phyloP scores from a whole-genome alignment of 345 rosid species.

The Populus tremula region DNA sequence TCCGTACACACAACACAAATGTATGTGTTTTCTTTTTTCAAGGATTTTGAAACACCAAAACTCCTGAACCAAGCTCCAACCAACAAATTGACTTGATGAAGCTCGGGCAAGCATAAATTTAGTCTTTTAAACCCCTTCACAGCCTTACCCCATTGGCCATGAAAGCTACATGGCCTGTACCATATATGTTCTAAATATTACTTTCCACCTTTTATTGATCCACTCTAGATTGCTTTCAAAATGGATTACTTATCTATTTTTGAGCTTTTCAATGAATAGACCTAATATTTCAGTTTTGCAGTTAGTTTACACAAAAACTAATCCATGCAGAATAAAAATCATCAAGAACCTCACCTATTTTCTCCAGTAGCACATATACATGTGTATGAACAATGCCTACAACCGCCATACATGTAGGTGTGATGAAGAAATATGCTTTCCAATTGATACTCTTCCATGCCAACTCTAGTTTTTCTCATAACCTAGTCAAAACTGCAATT shows the following conservation, averaged over 20 bases:
- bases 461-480: constrained; percentile 61
- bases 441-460: constrained; percentile 89
- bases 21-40: no score
- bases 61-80: background rate
- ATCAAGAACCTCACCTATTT: constrained; percentile 51
- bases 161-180: background rate
- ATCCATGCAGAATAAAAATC: background rate
- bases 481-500: constrained; percentile 41
- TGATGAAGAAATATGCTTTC: constrained; percentile 95
- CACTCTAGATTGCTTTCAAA: background rate
- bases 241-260: background rate
- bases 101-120: background rate
- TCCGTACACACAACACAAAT: no score
- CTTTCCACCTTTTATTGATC: background rate
- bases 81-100: background rate
- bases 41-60: background rate
- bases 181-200: background rate
- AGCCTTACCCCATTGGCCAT: background rate
- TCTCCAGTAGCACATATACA: constrained; percentile 97
- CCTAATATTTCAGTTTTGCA: no score
- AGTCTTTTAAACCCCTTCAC: background rate
- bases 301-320: no score
- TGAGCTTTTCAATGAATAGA: no score
- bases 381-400: constrained; percentile 93
- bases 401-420: constrained; percentile 88